Evolutionary conservation across 352 stramenopile genomes (phyloP), one percentile per base, ranked within the genome.

Genomic region (Globisporangium perplexum): DNA sequence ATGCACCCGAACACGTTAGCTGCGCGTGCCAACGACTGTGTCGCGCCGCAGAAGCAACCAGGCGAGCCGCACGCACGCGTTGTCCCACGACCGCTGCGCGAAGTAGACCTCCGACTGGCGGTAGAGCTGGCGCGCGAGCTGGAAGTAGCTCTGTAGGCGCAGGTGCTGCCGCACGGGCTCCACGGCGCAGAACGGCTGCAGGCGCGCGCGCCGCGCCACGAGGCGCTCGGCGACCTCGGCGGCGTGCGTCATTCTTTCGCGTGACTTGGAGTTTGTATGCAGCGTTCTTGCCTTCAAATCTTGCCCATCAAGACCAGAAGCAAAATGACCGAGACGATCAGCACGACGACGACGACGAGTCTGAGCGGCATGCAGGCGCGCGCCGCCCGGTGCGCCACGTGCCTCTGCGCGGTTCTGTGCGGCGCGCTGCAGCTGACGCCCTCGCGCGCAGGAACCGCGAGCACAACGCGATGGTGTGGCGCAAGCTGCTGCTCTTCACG

Each of bases 401-500:
- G 33, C 8, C 28, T 24, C 11, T 56, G 46, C n/a, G 56, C 4
- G 44, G 7, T 14, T 6, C 39, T 45, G 39, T 7, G n/a, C 7
- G 10, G 4, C 11, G 39, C 22, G 18, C 22, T 11, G 39, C 14
- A 14, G 0, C 47, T 60, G 39, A 57, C 26, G 12, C 22, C 30
- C 12, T 45, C 39, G 20, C 15, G 3, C 17, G 54, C 46, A 92
- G 82, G 48, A 85, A 92, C 55, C 77, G 71, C 45, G 72, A 60
- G 23, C 82, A 90, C 59, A 93, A 93, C 53, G 68, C 65, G 22
- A 75, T 77, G 63, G 83, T 90, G 31, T 74, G 83, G 49, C 71
- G 70, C 47, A 93, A 93, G 62, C 64, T 93, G 42, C 65, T 66
- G 24, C 62, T 80, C 46, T 93, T 89, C 63, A 88, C 80, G 39